Evolutionary conservation across 495 filamentous ascomycete genomes (phyloP).

Genomic region (Thozetella sp.): DNA sequence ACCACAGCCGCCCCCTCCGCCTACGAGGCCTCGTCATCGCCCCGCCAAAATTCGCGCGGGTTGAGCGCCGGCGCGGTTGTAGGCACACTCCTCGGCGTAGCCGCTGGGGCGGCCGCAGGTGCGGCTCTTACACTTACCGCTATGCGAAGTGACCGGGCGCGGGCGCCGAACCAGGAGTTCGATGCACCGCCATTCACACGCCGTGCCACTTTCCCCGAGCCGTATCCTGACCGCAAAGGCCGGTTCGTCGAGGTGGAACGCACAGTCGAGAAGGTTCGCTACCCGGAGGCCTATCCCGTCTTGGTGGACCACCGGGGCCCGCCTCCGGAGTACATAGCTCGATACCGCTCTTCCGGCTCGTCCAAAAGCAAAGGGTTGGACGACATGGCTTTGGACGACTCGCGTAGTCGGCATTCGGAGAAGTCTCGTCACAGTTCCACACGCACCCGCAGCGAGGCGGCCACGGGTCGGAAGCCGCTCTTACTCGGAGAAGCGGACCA

Average conservation of each 20-base stretch:
- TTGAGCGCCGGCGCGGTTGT: conserved; percentile 41
- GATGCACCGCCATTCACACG: conserved; percentile 32
- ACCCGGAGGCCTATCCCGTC: conserved; percentile 28
- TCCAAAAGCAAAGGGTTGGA: conserved; percentile 43
- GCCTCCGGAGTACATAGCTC: conserved; percentile 31
- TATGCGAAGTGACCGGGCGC: conserved; percentile 55
- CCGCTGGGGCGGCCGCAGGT: conserved; percentile 76
- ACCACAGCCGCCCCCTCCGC: conserved; percentile 25
- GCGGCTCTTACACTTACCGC: conserved; percentile 76
- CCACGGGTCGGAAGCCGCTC: conserved; percentile 26
- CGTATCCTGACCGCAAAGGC: conserved; percentile 24
- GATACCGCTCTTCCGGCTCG: conserved; percentile 30
- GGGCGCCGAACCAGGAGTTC: conserved; percentile 36
- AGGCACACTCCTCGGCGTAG: conserved; percentile 66
- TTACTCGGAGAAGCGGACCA: conserved; percentile 28
- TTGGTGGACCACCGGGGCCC: conserved; percentile 23
- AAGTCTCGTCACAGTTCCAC: conserved; percentile 23
- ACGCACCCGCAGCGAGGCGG: conserved; percentile 34
- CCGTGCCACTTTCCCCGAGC: conserved; percentile 37
- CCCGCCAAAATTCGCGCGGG: conserved; percentile 34
- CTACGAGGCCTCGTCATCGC: conserved; percentile 27
- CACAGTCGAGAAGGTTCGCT: conserved; percentile 23
- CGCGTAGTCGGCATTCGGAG: conserved; percentile 31
- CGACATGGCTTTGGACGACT: conserved; percentile 29
- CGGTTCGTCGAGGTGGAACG: conserved; percentile 37